phyloP scores from a whole-genome alignment of 495 filamentous ascomycete species.

The Hypoxylon fuscum region DNA sequence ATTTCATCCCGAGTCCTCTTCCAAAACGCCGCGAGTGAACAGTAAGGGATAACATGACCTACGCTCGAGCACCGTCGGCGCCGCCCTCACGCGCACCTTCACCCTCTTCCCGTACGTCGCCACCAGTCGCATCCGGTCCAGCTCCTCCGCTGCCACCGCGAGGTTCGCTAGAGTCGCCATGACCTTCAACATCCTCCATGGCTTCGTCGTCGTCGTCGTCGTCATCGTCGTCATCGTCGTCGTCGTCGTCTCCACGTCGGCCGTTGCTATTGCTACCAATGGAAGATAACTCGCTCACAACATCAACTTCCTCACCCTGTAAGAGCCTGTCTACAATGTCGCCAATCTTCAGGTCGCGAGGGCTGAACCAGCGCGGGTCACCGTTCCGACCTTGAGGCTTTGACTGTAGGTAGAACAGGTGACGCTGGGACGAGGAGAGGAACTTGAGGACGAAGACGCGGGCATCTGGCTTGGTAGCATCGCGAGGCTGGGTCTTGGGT shows the following conservation, averaged over 20 bases:
- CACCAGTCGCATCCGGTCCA: conserved; percentile 84
- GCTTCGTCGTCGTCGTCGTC: conserved; percentile 78
- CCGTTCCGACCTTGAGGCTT: conserved; percentile 78
- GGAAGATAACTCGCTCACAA: conserved; percentile 76
- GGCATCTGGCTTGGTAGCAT: conserved; percentile 77
- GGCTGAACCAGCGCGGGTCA: conserved; percentile 80
- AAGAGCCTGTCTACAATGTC: conserved; percentile 84
- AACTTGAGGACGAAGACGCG: conserved; percentile 96
- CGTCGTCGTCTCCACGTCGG: conserved; percentile 65
- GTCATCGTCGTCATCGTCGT: conserved; percentile 79
- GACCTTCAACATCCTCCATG: conserved; percentile 84
- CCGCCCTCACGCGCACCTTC: conserved; percentile 87
- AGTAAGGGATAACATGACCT: conserved; percentile 81
- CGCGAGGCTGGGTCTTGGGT: conserved; percentile 54
- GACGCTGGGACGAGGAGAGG: conserved; percentile 85
- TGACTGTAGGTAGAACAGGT: conserved; percentile 97
- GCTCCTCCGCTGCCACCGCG: conserved; percentile 79
- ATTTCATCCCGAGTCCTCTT: conserved; percentile 34
- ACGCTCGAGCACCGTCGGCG: conserved; percentile 97
- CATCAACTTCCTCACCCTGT: conserved; percentile 89
- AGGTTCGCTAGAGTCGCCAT: conserved; percentile 64
- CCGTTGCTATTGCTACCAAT: conserved; percentile 67
- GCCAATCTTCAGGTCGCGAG: conserved; percentile 81
- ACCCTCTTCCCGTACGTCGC: conserved; percentile 90
- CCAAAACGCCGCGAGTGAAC: conserved; percentile 45